Evolutionary conservation across 805 yeast species (phyloP), one percentile per base, ranked within the genome.

Genomic region (Wickerhamomyces pijperi): DNA sequence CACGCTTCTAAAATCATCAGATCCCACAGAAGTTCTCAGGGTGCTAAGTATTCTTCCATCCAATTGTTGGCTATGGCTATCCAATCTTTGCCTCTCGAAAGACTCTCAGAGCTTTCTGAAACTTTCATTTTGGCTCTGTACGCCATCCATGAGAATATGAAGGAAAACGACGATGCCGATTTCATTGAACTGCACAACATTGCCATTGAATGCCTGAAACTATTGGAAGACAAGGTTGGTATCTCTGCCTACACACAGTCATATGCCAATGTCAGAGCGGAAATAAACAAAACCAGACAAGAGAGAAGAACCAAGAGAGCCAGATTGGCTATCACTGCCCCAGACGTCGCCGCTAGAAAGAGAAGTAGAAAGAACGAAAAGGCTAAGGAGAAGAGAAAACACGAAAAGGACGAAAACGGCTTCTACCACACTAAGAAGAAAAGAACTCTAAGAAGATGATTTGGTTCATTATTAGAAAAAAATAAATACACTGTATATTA

Each of bases 241-340:
- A 72, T 78, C 8, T 69, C 87, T 0, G 77, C 69, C 19, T 90
- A 80, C 53, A 71, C 84, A 12, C 56, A 63, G 17, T 60, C 74
- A 2, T 81, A 78, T 52, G 63, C 82, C 2, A 63, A 64, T 35
- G 92, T 86, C n/a, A 75, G 76, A 54, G 74, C 70, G 46, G 50
- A 51, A 15, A 79, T 88, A 19, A 61, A 59, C 21, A 63, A 64
- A 28, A 74, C 85, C 57, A 73, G 97, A 51, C 70, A 71, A 42
- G 94, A 85, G 36, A 75, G 97, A 59, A 76, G 70, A 54, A 72
- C 82, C 0, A 80, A 78, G 53, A 69, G 87, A 41, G 82, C 94
- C 0, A 78, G 82, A 42, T 61, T 85, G 54, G 82, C 86, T 3
- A 67, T 88, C 11, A 72, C 69, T 17, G 82, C 81, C 4, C 97